Base-by-base conservation (phyloP, 108 stramenopile species). In the Cylindrotheca closterium region DNA sequence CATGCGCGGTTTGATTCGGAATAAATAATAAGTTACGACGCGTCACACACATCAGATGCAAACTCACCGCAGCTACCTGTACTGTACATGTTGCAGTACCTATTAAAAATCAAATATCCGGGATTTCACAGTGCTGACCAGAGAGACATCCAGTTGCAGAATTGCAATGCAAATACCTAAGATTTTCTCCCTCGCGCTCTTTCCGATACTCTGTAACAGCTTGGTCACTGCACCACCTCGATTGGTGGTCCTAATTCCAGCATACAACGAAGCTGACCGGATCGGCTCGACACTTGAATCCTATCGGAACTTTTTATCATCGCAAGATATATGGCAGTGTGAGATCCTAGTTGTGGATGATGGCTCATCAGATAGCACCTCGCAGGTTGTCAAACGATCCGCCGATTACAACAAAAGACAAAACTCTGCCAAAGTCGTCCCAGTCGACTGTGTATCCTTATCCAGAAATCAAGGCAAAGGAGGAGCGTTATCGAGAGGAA, bases 241-340 rank as follows among this genome's bases (percentile, higher is more conserved):
- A 30, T 51, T 91, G 22, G 83, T 84, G 10, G 71, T 92, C 24
- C 54, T 92, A 31, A 68, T 92, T 28, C 91, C 91, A 31, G 91
- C 91, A 0, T 92, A 80, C 63, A 92, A 92, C 70, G 91, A 92
- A 68, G 68, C 51, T 33, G 19, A 76, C 61, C 82, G 91, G n/a
- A 92, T 92, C 37, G 68, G 64, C 26, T 42, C 54, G 18, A 89
- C 91, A 4, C 56, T 92, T 10, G 48, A 60, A n/a, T 56, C 30
- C 10, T 89, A 89, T 54, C 48, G 63, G 27, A 47, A 71, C 50
- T 81, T 74, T 48, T 63, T 92, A 60, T n/a, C n/a, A n/a, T 37
- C 15, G n/a, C 10, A 58, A 19, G 32, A 30, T 4, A 58, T 37
- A 23, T 58, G 31, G 58, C 23, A 15, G n/a, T 42, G 48, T 19